A percentile compares a stretch with the other conserved stretches of the same genome.
phyloP scores from a whole-genome alignment of 768 basidiomycete genomes.

The Pisolithus sp. region DNA sequence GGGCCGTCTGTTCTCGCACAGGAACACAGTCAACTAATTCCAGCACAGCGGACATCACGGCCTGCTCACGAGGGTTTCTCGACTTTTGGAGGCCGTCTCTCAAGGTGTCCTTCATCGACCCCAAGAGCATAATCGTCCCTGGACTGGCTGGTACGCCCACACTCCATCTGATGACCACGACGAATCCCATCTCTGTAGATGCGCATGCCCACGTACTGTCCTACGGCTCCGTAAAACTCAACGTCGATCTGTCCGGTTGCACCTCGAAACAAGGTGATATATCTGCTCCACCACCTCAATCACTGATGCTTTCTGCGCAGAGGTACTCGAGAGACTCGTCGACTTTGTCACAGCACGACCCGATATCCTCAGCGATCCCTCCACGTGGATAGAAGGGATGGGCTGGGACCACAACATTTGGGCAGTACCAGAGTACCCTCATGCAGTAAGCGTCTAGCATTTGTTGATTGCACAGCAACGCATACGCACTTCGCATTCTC shows the following conservation, averaged over 20 bases:
- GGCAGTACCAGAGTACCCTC: conserved; percentile 59
- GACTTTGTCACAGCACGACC: conserved; percentile 52
- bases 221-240: conserved; percentile 59
- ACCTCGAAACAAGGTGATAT: conserved; percentile 50
- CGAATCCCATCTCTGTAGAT: conserved; percentile 35
- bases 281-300: background rate
- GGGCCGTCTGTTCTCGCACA: conserved; percentile 3
- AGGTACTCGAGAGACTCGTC: conserved; percentile 57
- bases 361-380: conserved; percentile 44
- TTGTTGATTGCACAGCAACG: background rate
- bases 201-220: conserved; percentile 74
- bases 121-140: conserved; percentile 53
- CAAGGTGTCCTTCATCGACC: conserved; percentile 19
- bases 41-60: conserved; percentile 16
- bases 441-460: conserved; percentile 43
- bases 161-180: background rate
- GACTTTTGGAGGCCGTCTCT: conserved; percentile 15
- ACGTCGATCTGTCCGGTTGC: conserved; percentile 57
- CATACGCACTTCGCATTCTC: background rate
- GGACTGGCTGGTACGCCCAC: conserved; percentile 56
- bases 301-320: conserved; percentile 26
- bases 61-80: conserved; percentile 12
- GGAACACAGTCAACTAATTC: too few relatives aligned
- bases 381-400: conserved; percentile 74
- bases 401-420: conserved; percentile 95